Percentiles rank a stretch among this genome's conserved stretches.
Conservation (phyloP, 1,139 yeast species). For the Candida tunisiensis region DNA sequence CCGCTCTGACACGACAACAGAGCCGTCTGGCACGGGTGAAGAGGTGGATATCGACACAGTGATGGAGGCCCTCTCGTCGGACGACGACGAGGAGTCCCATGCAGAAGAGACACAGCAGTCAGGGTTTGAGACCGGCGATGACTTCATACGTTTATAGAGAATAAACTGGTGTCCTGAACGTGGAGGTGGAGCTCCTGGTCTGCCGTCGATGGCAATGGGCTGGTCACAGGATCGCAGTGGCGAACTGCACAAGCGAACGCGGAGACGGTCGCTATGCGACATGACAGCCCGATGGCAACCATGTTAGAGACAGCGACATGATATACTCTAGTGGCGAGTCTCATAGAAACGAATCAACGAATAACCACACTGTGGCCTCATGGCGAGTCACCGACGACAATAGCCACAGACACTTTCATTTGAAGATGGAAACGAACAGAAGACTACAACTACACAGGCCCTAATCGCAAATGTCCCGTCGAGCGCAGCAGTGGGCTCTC, state of each 20-base stretch:
- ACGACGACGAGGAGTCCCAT: constrained; percentile 3
- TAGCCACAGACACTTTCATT: constrained; percentile 1
- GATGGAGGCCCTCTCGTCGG: constrained; percentile 10
- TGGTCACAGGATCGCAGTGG: not conserved
- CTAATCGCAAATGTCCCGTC: constrained; percentile 7
- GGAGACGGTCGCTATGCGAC: too few relatives aligned
- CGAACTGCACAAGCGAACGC: too few relatives aligned
- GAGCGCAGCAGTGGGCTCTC: constrained; percentile 5
- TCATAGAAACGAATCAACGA: constrained; percentile 2
- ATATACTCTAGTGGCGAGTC: constrained; percentile 1
- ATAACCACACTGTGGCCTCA: constrained; percentile 1
- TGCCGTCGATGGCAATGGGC: not conserved
- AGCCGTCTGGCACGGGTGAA: constrained; percentile 3
- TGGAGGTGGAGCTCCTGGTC: not conserved
- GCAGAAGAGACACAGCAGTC: constrained; percentile 1
- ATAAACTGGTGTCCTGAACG: not conserved
- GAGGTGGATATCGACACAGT: constrained; percentile 9
- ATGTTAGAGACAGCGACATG: constrained; percentile 1
- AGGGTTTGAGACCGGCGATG: not conserved
- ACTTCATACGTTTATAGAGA: not conserved
- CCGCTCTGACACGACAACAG: constrained; percentile 6
- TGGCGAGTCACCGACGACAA: not conserved
- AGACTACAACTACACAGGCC: not conserved
- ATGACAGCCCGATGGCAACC: constrained; percentile 1
- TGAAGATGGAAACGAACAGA: not conserved